These are phyloP conservation scores for Blastomyces gilchristii DNA, from an alignment of 2,329 filamentous ascomycete genomes.

Conservation along the genomic window DNA sequence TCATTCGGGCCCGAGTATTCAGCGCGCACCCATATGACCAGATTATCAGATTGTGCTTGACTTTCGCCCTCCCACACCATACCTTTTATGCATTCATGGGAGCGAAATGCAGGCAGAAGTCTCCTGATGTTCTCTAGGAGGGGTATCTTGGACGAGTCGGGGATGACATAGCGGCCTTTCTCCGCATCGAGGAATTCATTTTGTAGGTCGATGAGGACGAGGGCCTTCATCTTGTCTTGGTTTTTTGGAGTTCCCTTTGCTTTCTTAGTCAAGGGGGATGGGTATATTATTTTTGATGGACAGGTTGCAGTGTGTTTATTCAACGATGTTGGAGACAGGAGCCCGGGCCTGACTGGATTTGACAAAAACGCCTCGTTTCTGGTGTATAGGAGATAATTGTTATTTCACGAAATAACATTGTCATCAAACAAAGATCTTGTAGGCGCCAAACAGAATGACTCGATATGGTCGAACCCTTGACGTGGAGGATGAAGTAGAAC, in stretches of 20 bases:
- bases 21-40: constrained; percentile 3
- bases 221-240: constrained; percentile 1
- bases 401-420: no score
- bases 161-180: background rate
- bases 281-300: background rate
- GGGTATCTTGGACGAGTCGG: background rate
- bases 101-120: constrained; percentile 1
- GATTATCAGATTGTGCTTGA: background rate
- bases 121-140: constrained; percentile 2
- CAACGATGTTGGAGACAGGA: no score
- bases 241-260: background rate
- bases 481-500: no score
- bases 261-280: no score
- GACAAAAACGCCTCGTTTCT: no score
- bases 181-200: constrained; percentile 6
- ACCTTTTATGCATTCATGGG: background rate
- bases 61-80: background rate
- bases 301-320: background rate
- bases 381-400: no score
- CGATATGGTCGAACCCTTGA: no score
- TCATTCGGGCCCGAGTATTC: background rate
- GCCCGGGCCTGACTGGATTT: background rate
- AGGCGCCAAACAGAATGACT: no score
- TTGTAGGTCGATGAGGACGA: constrained; percentile 6
- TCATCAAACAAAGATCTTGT: no score